Conservation (phyloP, 225 moss, liverwort and hornwort species). For the Bryoerythrophyllum caledonicum region DNA sequence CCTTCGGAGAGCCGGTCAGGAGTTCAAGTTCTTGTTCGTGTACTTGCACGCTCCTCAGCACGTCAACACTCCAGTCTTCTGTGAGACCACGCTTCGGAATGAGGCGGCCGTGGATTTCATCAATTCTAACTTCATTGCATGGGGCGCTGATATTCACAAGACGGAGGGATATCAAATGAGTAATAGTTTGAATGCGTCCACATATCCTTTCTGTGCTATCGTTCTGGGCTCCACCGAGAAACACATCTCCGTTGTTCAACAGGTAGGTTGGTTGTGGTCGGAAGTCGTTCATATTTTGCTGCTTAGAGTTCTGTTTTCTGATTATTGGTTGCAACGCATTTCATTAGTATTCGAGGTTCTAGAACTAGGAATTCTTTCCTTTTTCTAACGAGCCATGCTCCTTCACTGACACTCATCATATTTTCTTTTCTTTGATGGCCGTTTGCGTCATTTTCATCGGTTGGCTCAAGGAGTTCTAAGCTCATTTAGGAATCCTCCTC, state of each 20-base stretch:
- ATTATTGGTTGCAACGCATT: background rate
- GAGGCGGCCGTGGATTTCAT: constrained; percentile 76
- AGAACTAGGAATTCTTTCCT: too few relatives aligned
- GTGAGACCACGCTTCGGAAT: constrained; percentile 70
- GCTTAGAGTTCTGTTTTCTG: background rate
- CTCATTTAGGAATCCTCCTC: too few relatives aligned
- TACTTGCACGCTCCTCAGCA: constrained; percentile 83
- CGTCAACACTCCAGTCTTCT: constrained; percentile 74
- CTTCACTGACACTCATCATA: too few relatives aligned
- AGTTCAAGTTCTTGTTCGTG: constrained; percentile 89
- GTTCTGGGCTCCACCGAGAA: constrained; percentile 74
- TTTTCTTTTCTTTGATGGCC: too few relatives aligned
- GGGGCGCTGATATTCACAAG: constrained; percentile 83
- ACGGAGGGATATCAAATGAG: constrained; percentile 90
- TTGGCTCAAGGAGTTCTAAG: too few relatives aligned
- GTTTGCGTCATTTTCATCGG: too few relatives aligned
- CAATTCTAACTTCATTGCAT: constrained; percentile 83
- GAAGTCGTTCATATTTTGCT: constrained; percentile 12
- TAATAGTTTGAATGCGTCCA: constrained; percentile 74
- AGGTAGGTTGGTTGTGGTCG: constrained; percentile 50
- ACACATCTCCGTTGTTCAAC: constrained; percentile 74
- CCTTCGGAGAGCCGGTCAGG: constrained; percentile 76
- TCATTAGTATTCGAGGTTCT: background rate
- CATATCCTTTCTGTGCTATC: constrained; percentile 83
- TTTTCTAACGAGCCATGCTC: too few relatives aligned